phyloP scores from a whole-genome alignment of 805 yeast genomes.

The Cyberlindnera mycetangii region DNA sequence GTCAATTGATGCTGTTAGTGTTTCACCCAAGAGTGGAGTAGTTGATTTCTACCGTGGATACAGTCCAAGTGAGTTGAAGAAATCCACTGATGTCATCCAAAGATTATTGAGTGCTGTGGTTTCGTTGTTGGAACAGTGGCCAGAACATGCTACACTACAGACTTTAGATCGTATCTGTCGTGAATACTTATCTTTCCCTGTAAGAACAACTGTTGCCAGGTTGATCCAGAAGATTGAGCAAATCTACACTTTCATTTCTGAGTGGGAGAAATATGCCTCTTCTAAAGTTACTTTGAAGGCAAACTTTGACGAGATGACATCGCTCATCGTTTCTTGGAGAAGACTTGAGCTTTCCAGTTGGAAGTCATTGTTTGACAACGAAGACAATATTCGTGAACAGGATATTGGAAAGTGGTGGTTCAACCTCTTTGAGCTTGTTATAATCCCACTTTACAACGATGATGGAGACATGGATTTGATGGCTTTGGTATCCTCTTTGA shows the following conservation, averaged over 20 bases:
- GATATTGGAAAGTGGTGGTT: conserved; percentile 86
- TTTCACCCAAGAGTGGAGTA: conserved; percentile 33
- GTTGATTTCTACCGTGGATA: conserved; percentile 64
- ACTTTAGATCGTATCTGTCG: conserved; percentile 59
- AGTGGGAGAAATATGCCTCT: conserved; percentile 93
- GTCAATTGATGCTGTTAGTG: conserved; percentile 31
- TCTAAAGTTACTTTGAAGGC: conserved; percentile 62
- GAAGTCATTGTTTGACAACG: conserved; percentile 70
- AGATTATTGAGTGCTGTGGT: conserved; percentile 43
- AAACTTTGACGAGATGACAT: conserved; percentile 56
- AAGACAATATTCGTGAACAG: conserved; percentile 46
- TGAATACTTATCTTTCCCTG: conserved; percentile 64
- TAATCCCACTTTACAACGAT: conserved; percentile 41
- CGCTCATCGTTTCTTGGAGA: conserved; percentile 86
- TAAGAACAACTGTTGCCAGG: conserved; percentile 71
- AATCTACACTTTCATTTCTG: conserved; percentile 74
- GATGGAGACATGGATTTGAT: conserved; percentile 35
- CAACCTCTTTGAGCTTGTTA: conserved; percentile 78
- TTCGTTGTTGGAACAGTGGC: conserved; percentile 68
- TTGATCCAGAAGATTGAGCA: conserved; percentile 82
- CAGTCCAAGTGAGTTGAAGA: conserved; percentile 55
- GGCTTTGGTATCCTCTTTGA: conserved; percentile 55
- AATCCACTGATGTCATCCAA: conserved; percentile 50
- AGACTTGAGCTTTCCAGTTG: conserved; percentile 81
- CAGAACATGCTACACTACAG: conserved; percentile 88